Base-by-base conservation (phyloP, 2,329 filamentous ascomycete species). In the Cladobotryum mycophilum region DNA sequence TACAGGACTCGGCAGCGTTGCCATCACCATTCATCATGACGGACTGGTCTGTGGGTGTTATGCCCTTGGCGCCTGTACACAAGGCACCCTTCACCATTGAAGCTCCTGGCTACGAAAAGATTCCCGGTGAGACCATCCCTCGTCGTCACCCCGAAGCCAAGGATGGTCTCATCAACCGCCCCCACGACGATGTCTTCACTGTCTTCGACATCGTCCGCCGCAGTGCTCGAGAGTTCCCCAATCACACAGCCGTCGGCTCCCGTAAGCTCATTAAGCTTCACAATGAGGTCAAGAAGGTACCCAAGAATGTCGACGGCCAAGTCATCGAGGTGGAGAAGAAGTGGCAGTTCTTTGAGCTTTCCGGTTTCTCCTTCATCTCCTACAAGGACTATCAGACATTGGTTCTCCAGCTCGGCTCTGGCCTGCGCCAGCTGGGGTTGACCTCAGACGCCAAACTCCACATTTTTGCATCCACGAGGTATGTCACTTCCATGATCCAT, bases 321-420 rank as follows among this genome's bases (percentile, higher is more conserved):
- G 79, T 89, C 68, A 75, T 78, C 57, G 81, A 91, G 71, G 82
- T 93, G 34, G 88, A 95, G 56, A 96, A 95, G 81, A 82, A 92
- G 68, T 96, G 90, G 90, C 84, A 85, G 48, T 95, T 84, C 71
- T 95, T 89, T 60, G 90, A 96, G 76, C 82, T 95, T 58, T 85
- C 86, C 55, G 75, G 76, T 45, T 96, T 87, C 74, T 76, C 78
- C 41, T 95, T 84, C 74, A 75, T 86, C 64, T 89, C 82, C 60
- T 95, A 91, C 71, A 76, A 79, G 61, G 85, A 95, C 70, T 93
- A 92, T 65, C 81, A 88, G 70, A 76, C 82, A 62, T 76, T 83
- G 55, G 79, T 84, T 45, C 73, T 87, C 51, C 76, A 86, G 59
- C 71, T 90, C 15, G 90, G 88, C 49, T 77, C 82, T 18, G 90